Evolutionary conservation across 2,329 filamentous ascomycete species (phyloP), one percentile per base, ranked within the genome.

Genomic region (Ophiobolus disseminans): DNA sequence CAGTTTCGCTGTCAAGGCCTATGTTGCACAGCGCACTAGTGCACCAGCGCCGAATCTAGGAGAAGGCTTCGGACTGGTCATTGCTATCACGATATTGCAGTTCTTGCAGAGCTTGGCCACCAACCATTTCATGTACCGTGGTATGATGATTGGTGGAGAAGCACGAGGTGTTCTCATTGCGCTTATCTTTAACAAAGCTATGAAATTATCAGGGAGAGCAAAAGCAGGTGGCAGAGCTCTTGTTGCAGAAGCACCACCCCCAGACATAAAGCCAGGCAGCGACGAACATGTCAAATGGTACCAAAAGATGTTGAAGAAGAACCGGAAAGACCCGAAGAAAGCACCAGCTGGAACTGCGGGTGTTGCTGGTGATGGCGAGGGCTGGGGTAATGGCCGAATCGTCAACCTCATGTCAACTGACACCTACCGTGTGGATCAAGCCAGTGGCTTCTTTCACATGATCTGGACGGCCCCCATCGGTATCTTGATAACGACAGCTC

Each of bases 331-430:
- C 8, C 40, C 63, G 31, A 69, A 70, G 73, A 52, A 75, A 34
- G 62, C 77, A 21, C 76, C 78, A 39, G 72, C 71, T 3, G 72
- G 68, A 10, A 74, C 76, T 10, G 73, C 77, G 3, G 83, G 81
- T 2, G 75, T 87, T 16, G 74, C 82, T 9, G 85, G 84, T 3
- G 89, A 94, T 62, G 89, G 88, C 2, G 79, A 84, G 17, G 94
- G 93, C 19, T 97, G 93, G 93, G 87, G 87, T 48, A 97, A 97
- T 64, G 94, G 94, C 17, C 86, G 91, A 55, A 90, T 97, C 42
- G 86, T 94, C 68, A 96, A 95, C 60, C 70, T 97, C 60, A 97
- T 97, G 92, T 93, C 90, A 53, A 91, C 94, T 35, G 93, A 97
- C 69, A 95, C 92, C 0, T 95, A 96, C 73, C 90, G 93, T 58